Evolutionary conservation across 108 stramenopile species (phyloP).

Genomic region (Skeletonema tropicum): DNA sequence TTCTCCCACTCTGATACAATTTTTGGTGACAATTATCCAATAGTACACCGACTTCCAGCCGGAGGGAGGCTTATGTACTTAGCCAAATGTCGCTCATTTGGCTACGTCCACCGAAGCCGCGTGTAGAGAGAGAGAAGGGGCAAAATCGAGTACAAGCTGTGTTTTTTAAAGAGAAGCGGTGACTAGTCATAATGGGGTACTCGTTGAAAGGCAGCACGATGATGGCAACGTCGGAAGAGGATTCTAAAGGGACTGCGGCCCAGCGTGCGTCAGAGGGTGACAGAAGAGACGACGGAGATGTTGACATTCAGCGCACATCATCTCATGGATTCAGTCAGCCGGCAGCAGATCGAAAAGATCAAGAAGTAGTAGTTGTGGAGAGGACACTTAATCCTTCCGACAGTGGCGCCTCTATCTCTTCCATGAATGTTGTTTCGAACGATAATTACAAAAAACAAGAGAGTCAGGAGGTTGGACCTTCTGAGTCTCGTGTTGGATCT

Average conservation of each 20-base stretch:
- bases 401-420: background rate
- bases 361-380: background rate
- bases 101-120: background rate
- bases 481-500: background rate
- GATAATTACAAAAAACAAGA: background rate
- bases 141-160: background rate
- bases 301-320: background rate
- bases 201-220: background rate
- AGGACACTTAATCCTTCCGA: background rate
- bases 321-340: background rate
- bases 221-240: background rate
- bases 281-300: background rate
- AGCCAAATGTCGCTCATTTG: conserved; percentile 5
- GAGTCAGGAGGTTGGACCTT: background rate
- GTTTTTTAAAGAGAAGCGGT: background rate
- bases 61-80: background rate
- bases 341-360: background rate
- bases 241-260: background rate
- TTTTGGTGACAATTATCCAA: conserved; percentile 1
- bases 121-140: too few species aligned
- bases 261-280: background rate
- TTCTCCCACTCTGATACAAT: background rate
- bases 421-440: background rate
- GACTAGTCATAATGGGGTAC: background rate
- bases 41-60: background rate